These are phyloP conservation scores for Samsoniella hepiali DNA, from an alignment of 2,329 filamentous ascomycete genomes.

Conservation along the genomic window DNA sequence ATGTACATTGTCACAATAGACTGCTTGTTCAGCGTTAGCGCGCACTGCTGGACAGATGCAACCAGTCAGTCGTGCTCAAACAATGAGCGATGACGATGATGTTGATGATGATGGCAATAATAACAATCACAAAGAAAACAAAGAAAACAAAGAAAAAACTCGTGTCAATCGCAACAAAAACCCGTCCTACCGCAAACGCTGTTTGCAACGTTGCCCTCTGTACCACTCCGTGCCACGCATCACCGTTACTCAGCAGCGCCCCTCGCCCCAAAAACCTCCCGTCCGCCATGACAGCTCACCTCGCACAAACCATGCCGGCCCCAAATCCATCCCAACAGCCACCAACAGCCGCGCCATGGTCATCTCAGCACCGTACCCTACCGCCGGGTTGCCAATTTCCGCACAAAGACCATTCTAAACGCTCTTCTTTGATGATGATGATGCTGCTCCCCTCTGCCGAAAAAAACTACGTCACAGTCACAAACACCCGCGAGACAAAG, in stretches of 20 bases:
- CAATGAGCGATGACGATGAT: too few relatives aligned
- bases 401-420: too few relatives aligned
- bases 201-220: neutral
- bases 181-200: neutral
- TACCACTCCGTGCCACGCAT: neutral
- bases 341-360: neutral
- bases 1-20: too few relatives aligned
- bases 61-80: too few relatives aligned
- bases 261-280: neutral
- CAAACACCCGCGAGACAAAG: slow-evolving; percentile 3
- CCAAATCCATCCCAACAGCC: too few relatives aligned
- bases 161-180: neutral
- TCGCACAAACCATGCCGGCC: neutral
- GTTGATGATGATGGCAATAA: too few relatives aligned
- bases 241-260: neutral
- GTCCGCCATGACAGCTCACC: neutral
- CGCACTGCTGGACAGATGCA: too few relatives aligned
- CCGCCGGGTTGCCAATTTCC: neutral
- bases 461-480: neutral
- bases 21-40: too few relatives aligned
- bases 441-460: too few relatives aligned
- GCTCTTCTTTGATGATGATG: too few relatives aligned
- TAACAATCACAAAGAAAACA: too few relatives aligned
- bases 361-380: neutral
- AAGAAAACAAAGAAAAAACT: too few relatives aligned